These are phyloP conservation scores for Volvariella surrecta DNA, from an alignment of 1,284 basidiomycete genomes.

Conservation along the genomic window DNA sequence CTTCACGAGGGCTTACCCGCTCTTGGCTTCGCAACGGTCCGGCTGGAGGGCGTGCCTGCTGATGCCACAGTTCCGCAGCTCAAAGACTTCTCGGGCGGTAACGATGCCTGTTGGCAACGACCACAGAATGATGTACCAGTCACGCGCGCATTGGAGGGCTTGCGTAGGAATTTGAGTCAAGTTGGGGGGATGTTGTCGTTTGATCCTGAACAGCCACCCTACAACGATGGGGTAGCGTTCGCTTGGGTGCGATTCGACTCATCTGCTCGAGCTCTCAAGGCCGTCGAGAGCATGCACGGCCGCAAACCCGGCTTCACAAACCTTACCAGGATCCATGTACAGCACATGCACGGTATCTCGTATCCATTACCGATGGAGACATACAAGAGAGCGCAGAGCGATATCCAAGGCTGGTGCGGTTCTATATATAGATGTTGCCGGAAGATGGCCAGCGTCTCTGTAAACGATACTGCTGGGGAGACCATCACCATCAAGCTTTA, in stretches of 20 bases:
- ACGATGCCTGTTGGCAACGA: conserved; percentile 41
- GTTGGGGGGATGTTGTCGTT: conserved; percentile 34
- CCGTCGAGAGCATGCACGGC: conserved; percentile 34
- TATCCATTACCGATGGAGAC: conserved; percentile 29
- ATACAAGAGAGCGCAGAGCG: conserved; percentile 27
- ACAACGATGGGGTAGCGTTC: conserved; percentile 34
- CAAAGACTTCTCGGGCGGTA: conserved; percentile 33
- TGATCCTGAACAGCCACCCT: conserved; percentile 41
- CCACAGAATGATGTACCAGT: conserved; percentile 29
- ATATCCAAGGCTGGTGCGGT: conserved; percentile 25
- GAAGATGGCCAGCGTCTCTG: conserved; percentile 11
- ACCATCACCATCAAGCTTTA: conserved; percentile 32
- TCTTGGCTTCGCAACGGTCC: conserved; percentile 47
- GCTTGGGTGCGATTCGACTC: conserved; percentile 47
- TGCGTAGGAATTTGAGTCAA: conserved; percentile 31
- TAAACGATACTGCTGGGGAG: not conserved
- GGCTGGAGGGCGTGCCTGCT: conserved; percentile 43
- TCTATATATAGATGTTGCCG: conserved; percentile 15
- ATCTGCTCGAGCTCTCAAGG: conserved; percentile 36
- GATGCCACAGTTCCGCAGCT: conserved; percentile 32
- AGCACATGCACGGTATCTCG: conserved; percentile 38
- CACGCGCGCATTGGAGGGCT: conserved; percentile 26
- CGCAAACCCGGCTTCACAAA: conserved; percentile 35
- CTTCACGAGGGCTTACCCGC: conserved; percentile 48
- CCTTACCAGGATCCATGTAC: conserved; percentile 33